Conservation (phyloP, 345 rosid genomes). For the Hypericum androsaemum region DNA sequence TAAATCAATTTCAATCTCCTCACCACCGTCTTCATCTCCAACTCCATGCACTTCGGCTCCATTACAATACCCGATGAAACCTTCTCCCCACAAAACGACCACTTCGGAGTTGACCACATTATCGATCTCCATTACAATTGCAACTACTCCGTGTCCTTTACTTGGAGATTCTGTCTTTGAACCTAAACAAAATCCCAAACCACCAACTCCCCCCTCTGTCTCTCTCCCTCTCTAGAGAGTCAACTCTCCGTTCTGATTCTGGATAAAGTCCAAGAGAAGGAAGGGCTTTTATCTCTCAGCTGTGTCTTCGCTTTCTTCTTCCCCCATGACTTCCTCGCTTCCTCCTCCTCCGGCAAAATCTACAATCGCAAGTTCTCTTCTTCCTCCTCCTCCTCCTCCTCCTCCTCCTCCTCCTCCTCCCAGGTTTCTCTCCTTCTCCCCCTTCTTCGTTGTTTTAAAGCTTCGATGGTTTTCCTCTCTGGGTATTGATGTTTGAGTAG, state of each 20-base stretch:
- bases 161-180: too few relatives aligned
- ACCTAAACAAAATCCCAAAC: too few relatives aligned
- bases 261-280: too few relatives aligned
- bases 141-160: too few relatives aligned
- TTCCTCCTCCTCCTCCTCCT: background rate
- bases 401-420: constrained; percentile 6
- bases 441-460: background rate
- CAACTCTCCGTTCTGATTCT: background rate
- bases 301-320: constrained; percentile 31
- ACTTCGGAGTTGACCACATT: too few relatives aligned
- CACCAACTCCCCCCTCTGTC: too few relatives aligned
- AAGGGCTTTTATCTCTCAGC: constrained; percentile 15
- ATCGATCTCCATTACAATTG: too few relatives aligned
- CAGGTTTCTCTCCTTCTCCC: constrained; percentile 4
- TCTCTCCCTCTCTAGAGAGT: too few relatives aligned
- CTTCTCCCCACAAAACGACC: too few relatives aligned
- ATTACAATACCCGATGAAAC: background rate
- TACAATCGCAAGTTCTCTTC: background rate
- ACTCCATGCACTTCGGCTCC: background rate
- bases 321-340: constrained; percentile 32
- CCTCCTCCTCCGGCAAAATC: background rate
- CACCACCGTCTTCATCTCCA: background rate
- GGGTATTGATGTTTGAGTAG: background rate
- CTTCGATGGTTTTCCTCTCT: background rate
- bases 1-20: background rate